A percentile compares a stretch with the other conserved stretches of the same genome.
phyloP scores from a whole-genome alignment of 345 rosid genomes.

The Eucalyptus leucophloia region DNA sequence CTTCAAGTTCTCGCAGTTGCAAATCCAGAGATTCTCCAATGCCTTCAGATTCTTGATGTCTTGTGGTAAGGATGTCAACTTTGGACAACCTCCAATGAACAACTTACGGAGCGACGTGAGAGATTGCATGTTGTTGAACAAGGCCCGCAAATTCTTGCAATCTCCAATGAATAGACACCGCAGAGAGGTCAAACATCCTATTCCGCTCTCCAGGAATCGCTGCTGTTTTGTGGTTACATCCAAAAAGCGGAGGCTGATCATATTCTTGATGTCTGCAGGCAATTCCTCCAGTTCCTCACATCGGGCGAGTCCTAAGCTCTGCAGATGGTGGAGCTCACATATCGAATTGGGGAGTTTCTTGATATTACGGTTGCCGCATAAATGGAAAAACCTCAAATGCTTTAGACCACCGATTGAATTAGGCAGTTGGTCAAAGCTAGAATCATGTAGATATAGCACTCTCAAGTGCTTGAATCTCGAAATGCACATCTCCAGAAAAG shows the following conservation, averaged over 20 bases:
- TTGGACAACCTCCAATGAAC: not conserved
- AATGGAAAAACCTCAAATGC: conserved; percentile 13
- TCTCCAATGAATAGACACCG: not conserved
- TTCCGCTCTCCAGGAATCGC: not conserved
- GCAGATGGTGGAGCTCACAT: conserved; percentile 5
- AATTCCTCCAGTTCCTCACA: conserved; percentile 3
- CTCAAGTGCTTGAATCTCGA: not conserved
- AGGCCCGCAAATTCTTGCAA: conserved; percentile 1
- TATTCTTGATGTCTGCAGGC: not conserved
- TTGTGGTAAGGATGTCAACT: not conserved
- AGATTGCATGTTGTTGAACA: not conserved
- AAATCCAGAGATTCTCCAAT: not conserved
- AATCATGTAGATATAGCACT: not conserved
- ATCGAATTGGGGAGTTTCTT: conserved; percentile 4
- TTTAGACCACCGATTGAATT: not conserved
- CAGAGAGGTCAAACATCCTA: conserved; percentile 5
- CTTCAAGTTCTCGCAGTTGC: not conserved
- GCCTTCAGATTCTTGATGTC: not conserved
- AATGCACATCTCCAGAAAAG: not conserved
- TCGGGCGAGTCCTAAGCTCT: not conserved
- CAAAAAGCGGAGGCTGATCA: conserved; percentile 6
- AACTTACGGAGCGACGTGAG: not conserved
- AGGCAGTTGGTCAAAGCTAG: not conserved
- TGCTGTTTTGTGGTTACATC: conserved; percentile 1
- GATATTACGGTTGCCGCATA: not conserved